phyloP scores from a whole-genome alignment of 805 yeast species.

The Spathaspora arborariae region DNA sequence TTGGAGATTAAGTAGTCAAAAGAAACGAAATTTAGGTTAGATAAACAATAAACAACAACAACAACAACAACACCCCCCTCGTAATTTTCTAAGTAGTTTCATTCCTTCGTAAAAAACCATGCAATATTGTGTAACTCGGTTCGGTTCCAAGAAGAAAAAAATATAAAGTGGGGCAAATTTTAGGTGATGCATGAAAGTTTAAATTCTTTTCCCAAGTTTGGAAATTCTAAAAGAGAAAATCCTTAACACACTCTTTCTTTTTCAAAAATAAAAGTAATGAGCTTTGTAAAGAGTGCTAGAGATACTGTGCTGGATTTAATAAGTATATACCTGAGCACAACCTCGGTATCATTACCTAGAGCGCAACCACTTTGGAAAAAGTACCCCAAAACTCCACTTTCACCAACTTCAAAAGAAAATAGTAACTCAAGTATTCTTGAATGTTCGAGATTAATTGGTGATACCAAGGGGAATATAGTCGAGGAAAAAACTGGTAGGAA shows the following conservation, averaged over 20 bases:
- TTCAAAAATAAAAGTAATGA: constrained; percentile 9
- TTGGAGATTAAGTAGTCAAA: constrained; percentile 67
- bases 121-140: neutral
- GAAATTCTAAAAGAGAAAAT: neutral
- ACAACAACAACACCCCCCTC: no score
- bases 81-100: no score
- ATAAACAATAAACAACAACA: neutral
- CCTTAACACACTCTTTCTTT: no score
- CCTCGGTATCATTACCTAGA: constrained; percentile 9
- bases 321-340: constrained; percentile 23
- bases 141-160: no score
- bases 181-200: no score
- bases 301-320: constrained; percentile 30
- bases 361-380: constrained; percentile 20
- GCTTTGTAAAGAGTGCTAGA: constrained; percentile 21
- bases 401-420: neutral
- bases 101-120: no score
- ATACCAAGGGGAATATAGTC: constrained; percentile 52
- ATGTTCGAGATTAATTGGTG: constrained; percentile 19
- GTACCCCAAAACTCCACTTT: constrained; percentile 16
- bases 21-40: constrained; percentile 9
- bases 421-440: constrained; percentile 12
- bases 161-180: no score
- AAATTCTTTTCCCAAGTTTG: neutral
- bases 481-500: constrained; percentile 50